Percentiles rank a stretch among this genome's conserved stretches.
These are phyloP conservation scores for Adiantum capillusveneris DNA, from an alignment of 75 land plant genomes.

Conservation along the genomic window DNA sequence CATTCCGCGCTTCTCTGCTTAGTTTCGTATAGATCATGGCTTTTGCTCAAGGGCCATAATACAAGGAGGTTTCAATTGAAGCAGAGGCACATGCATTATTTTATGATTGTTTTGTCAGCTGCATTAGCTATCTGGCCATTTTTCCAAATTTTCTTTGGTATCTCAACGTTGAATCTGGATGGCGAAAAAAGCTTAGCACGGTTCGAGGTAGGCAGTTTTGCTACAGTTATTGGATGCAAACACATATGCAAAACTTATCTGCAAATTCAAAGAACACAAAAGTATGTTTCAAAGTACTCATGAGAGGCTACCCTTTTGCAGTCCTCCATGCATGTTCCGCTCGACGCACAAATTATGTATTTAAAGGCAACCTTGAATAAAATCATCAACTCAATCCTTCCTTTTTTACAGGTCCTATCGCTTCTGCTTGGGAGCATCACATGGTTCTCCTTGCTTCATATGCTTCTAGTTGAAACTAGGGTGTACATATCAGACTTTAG, in stretches of 20 bases:
- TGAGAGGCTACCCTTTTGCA: too few relatives aligned
- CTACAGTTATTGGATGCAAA: too few relatives aligned
- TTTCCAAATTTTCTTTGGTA: slow-evolving; percentile 56
- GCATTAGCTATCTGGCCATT: slow-evolving; percentile 59
- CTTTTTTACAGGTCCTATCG: slow-evolving; percentile 18
- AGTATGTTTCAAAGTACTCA: too few relatives aligned
- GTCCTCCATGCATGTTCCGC: too few relatives aligned
- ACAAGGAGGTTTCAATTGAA: slow-evolving; percentile 43
- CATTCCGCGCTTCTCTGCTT: slow-evolving; percentile 43
- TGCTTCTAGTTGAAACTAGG: slow-evolving; percentile 20
- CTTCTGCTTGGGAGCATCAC: slow-evolving; percentile 10
- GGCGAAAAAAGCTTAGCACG: slow-evolving; percentile 59
- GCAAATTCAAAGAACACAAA: too few relatives aligned
- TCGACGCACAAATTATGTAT: too few relatives aligned
- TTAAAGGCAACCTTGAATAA: too few relatives aligned
- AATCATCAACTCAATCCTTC: too few relatives aligned
- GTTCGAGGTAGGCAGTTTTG: slow-evolving; percentile 80
- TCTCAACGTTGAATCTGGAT: slow-evolving; percentile 63
- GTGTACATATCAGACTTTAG: slow-evolving; percentile 14
- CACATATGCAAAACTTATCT: too few relatives aligned
- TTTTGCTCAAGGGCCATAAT: slow-evolving; percentile 33
- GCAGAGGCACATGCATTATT: slow-evolving; percentile 40
- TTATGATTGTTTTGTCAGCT: slow-evolving; percentile 51
- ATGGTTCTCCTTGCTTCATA: slow-evolving; percentile 16
- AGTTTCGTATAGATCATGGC: slow-evolving; percentile 54